Base-by-base conservation (phyloP, 2,329 filamentous ascomycete genomes). In the Paracorniculantispora psalliotae region DNA sequence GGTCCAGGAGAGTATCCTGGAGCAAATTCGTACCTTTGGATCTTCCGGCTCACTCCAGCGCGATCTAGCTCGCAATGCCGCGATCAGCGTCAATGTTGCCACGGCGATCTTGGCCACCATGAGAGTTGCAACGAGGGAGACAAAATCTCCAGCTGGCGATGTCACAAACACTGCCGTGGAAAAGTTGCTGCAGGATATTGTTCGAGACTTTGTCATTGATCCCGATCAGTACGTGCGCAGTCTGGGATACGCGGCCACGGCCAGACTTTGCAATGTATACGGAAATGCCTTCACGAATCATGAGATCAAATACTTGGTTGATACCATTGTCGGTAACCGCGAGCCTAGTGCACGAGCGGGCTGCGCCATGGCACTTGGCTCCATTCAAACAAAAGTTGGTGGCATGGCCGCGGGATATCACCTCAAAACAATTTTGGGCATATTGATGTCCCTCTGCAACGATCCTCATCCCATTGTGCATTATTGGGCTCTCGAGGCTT, bases 361-460 rank as follows among this genome's bases (percentile, higher is more conserved):
- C 12, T 99, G 93, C 73, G 94, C 96, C 17, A 91, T 96, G 78
- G 92, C 94, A 13, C 77, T 99, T 30, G 94, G 94, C 9, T 90
- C 89, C 59, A 97, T 99, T 54, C 92, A 99, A 74, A 90, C 91
- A 19, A 92, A 96, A 71, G 90, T 99, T 35, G 96, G 94, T 59
- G 93, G 94, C 59, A 97, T 99, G 92, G 94, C 94, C 56, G 94
- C 94, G 57, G 92, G 92, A 3, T 92, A 94, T 67, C 94, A 99
- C 71, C 81, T 99, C 53, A 97, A 97, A 77, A 97, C 92, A 1
- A 97, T 99, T 52, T 83, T 97, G n/a, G 90, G 93, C 19, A 96
- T 99, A 41, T 78, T 99, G n/a, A 96, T 97, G 89, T 97, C 94
- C 8, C 81, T 99, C 10, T 93, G 92, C 71, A 96, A 92, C 66